phyloP scores from a whole-genome alignment of 2,329 filamentous ascomycete genomes.

The Trichophyton equinum region DNA sequence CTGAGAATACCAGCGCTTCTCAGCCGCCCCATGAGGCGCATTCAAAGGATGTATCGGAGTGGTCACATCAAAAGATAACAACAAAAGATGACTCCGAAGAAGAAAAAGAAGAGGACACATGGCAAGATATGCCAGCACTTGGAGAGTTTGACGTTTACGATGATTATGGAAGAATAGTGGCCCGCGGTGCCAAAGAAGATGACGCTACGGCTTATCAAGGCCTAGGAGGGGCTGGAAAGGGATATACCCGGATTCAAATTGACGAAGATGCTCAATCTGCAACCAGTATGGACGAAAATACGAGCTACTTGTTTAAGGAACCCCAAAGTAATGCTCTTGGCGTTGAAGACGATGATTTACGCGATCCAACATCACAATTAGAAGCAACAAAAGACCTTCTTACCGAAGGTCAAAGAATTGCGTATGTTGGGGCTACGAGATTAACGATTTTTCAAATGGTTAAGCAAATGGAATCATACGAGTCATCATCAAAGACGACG shows the following conservation, averaged over 20 bases:
- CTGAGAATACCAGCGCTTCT: neutral
- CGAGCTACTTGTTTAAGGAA: conserved; percentile 85
- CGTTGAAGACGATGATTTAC: conserved; percentile 62
- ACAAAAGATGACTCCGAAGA: conserved; percentile 39
- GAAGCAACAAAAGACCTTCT: conserved; percentile 90
- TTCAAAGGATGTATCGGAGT: conserved; percentile 52
- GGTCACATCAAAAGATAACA: conserved; percentile 71
- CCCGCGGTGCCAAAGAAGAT: conserved; percentile 59
- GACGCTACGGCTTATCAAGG: conserved; percentile 63
- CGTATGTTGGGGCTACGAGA: conserved; percentile 83
- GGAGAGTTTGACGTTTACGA: conserved; percentile 93
- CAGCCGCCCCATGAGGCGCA: neutral
- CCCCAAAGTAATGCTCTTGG: conserved; percentile 49
- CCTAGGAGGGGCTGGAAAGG: conserved; percentile 80
- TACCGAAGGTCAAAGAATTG: conserved; percentile 89
- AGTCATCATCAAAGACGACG: conserved; percentile 46
- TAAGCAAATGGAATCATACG: conserved; percentile 51
- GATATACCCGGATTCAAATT: conserved; percentile 87
- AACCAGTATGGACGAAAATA: conserved; percentile 95
- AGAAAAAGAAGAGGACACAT: conserved; percentile 54
- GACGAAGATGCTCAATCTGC: conserved; percentile 90
- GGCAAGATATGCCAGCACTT: conserved; percentile 91
- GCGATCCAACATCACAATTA: conserved; percentile 79
- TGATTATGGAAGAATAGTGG: conserved; percentile 77
- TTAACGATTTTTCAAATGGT: conserved; percentile 69